phyloP scores from a whole-genome alignment of 306 rosid genomes.

The Cicer bijugum region DNA sequence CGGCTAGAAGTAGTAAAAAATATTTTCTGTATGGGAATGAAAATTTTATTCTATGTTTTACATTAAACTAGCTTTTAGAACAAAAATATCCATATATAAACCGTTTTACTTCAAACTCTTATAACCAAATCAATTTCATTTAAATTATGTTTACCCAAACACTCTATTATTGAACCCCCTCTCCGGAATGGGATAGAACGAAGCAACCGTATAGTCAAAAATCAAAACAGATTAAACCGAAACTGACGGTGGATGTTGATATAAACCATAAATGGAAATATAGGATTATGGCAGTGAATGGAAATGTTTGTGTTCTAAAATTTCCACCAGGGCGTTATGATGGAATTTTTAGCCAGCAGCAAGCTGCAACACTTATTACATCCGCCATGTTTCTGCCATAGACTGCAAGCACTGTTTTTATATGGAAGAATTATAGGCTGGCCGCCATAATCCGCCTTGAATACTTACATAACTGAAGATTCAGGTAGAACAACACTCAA shows the following conservation, averaged over 20 bases:
- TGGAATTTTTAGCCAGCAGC: no score
- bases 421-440: no score
- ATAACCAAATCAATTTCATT: neutral
- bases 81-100: neutral
- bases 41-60: neutral
- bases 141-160: neutral
- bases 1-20: neutral
- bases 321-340: no score
- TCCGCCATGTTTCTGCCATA: no score
- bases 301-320: no score
- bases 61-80: neutral
- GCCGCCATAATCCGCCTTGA: conserved; percentile 17
- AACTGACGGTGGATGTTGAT: conserved; percentile 18
- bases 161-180: neutral
- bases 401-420: no score
- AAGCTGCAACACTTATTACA: no score
- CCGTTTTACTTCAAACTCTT: neutral
- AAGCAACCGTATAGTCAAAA: conserved; percentile 3
- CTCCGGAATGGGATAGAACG: conserved; percentile 13
- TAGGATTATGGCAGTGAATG: no score
- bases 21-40: neutral
- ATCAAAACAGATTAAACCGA: neutral
- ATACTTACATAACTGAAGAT: neutral
- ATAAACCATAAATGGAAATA: neutral
- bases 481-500: neutral